Evolutionary conservation across 306 rosid genomes (phyloP), one percentile per base, ranked within the genome.

Genomic region (Acacia confusa): DNA sequence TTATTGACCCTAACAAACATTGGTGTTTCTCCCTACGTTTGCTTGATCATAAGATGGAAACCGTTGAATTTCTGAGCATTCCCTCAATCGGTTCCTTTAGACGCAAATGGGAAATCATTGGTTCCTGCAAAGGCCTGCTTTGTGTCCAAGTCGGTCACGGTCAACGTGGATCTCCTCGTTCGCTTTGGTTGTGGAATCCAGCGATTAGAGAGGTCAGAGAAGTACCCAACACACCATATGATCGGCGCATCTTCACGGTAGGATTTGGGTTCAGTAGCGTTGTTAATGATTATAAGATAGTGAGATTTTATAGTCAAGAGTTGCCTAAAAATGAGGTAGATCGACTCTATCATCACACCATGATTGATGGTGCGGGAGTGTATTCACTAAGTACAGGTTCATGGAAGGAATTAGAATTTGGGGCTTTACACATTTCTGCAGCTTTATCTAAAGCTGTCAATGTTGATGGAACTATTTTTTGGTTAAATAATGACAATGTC

Each of bases 401-500:
- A 32, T 32, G 36, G 36, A 32, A 32, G 36, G 36, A 32, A 32
- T 5, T 32, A 32, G 36, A 32, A 3, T 32, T 3, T 32, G 36
- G 5, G 36, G 36, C 5, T 32, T 32, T 32, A 32, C 36, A 32
- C 36, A 0, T 32, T 32, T 32, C 14, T 47, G 48, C 11, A 2
- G 20, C 48, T 50, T 4, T 47, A 50, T 5, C 0, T 50, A 5
- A 17, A 52, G 8, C 24, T 17, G 10, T 20, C 22, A 52, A 7
- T 52, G 22, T 5, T 52, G 24, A 20, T 52, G 60, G 60, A 20
- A 17, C 22, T 19, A 17, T 52, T 19, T 17, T 19, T 52, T 52
- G 60, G 60, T 5, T 13, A 3, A 0, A 4, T 12, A 0, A 4
- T 12, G 0, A 2, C 2, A 1, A 2, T 52, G 10, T 19, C 8